Conservation (phyloP, 192 early-diverging fungal species). For the Linnemannia zychae region DNA sequence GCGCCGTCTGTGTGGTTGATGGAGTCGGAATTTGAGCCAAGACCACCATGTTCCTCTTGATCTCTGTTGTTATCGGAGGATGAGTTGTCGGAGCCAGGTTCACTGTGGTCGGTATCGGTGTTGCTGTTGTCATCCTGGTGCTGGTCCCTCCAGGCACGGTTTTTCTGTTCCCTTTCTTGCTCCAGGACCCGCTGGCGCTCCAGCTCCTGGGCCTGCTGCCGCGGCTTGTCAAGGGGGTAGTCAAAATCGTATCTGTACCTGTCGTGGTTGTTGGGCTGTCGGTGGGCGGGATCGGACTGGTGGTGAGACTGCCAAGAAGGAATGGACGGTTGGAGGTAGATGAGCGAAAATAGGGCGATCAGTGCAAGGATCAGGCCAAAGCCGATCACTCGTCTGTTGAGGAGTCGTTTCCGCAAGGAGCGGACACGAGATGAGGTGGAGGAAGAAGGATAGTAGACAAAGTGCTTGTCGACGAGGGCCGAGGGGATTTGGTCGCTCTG, state of each 20-base stretch:
- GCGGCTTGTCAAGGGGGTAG: slow-evolving; percentile 38
- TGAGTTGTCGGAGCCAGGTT: slow-evolving; percentile 4
- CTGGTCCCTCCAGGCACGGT: background rate
- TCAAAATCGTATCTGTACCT: slow-evolving; percentile 50
- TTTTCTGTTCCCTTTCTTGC: background rate
- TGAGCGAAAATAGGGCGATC: slow-evolving; percentile 36
- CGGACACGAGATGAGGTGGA: slow-evolving; percentile 39
- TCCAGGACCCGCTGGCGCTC: slow-evolving; percentile 38
- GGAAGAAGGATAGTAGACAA: slow-evolving; percentile 35
- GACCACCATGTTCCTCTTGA: background rate
- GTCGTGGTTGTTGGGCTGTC: slow-evolving; percentile 36
- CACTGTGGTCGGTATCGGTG: slow-evolving; percentile 1
- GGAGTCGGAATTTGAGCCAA: background rate
- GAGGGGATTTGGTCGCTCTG: slow-evolving; percentile 46
- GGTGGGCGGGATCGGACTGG: slow-evolving; percentile 10
- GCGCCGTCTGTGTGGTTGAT: background rate
- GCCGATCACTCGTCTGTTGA: slow-evolving; percentile 17
- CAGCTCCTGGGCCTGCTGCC: slow-evolving; percentile 39
- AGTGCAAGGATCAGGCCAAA: slow-evolving; percentile 23
- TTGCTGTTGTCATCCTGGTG: background rate
- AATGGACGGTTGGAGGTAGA: slow-evolving; percentile 35
- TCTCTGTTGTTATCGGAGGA: background rate
- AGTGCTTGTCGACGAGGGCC: slow-evolving; percentile 53
- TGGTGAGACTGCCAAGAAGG: slow-evolving; percentile 26
- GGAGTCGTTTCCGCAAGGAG: slow-evolving; percentile 36